These are phyloP conservation scores for Zea luxurians DNA, from an alignment of 176 grass and related monocot species.

Conservation along the genomic window DNA sequence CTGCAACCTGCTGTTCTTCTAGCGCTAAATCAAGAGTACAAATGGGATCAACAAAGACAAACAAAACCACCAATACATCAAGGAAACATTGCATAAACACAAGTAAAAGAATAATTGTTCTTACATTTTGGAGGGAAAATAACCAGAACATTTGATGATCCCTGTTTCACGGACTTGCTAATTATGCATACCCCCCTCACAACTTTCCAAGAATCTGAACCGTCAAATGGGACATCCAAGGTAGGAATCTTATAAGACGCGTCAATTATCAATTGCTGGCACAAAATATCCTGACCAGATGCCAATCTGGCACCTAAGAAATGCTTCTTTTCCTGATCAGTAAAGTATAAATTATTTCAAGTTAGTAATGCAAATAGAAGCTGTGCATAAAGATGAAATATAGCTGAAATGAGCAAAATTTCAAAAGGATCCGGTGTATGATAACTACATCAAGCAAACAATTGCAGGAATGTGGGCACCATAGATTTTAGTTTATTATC, in stretches of 20 bases:
- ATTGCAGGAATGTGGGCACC: neutral
- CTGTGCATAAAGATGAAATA: neutral
- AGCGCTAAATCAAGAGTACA: conserved; percentile 64
- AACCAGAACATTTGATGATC: conserved; percentile 73
- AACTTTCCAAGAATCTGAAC: conserved; percentile 51
- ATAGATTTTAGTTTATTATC: neutral
- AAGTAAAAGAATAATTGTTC: conserved; percentile 27
- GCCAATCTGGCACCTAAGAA: conserved; percentile 76
- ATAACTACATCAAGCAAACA: conserved; percentile 5
- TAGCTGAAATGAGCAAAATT: conserved; percentile 9
- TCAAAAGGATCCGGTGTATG: neutral
- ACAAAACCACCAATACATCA: conserved; percentile 18
- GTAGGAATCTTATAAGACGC: conserved; percentile 60
- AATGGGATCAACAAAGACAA: conserved; percentile 29
- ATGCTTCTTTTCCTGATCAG: conserved; percentile 62
- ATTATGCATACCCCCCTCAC: conserved; percentile 83
- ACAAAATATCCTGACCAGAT: conserved; percentile 89
- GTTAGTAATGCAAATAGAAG: conserved; percentile 21
- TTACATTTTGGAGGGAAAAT: conserved; percentile 98
- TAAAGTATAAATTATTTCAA: conserved; percentile 6
- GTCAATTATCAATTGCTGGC: conserved; percentile 71
- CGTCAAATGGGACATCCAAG: conserved; percentile 45
- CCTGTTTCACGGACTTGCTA: conserved; percentile 55
- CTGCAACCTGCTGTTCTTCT: conserved; percentile 58
- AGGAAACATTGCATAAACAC: conserved; percentile 14